phyloP scores from a whole-genome alignment of 306 rosid species.

The Morella rubra region DNA sequence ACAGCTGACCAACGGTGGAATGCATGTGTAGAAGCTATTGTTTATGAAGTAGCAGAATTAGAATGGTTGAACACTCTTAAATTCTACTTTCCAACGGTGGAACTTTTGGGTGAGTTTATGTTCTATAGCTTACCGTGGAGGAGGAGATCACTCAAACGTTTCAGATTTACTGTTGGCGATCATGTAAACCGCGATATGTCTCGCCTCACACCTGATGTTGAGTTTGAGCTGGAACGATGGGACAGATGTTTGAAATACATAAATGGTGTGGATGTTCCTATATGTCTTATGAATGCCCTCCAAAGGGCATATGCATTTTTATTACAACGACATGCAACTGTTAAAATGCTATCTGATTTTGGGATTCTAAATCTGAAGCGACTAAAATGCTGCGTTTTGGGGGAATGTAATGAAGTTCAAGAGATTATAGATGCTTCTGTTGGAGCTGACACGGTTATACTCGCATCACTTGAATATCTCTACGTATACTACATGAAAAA shows the following conservation, averaged over 20 bases:
- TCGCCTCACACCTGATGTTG: background rate
- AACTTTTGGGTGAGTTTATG: background rate
- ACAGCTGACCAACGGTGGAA: slow-evolving; percentile 28
- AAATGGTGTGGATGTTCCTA: background rate
- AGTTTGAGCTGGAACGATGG: slow-evolving; percentile 4
- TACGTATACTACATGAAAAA: background rate
- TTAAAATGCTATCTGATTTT: slow-evolving; percentile 21
- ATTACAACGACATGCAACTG: slow-evolving; percentile 22
- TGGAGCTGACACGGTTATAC: background rate
- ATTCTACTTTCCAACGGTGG: too few species aligned
- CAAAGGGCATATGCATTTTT: slow-evolving; percentile 4
- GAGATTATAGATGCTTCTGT: background rate
- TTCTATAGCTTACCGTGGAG: background rate
- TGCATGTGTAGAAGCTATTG: slow-evolving; percentile 5
- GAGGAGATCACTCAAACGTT: background rate
- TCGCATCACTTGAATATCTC: background rate
- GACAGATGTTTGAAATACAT: background rate
- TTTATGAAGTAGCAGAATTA: slow-evolving; percentile 14
- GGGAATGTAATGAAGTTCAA: slow-evolving; percentile 36
- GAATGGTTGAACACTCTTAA: too few species aligned
- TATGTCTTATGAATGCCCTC: background rate
- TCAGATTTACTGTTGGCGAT: background rate
- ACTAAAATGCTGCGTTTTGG: slow-evolving; percentile 16
- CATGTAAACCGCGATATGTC: background rate
- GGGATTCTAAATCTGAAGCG: background rate